Evolutionary conservation across 768 basidiomycete genomes (phyloP), one percentile per base, ranked within the genome.

Genomic region (Boletus tomentosulus): DNA sequence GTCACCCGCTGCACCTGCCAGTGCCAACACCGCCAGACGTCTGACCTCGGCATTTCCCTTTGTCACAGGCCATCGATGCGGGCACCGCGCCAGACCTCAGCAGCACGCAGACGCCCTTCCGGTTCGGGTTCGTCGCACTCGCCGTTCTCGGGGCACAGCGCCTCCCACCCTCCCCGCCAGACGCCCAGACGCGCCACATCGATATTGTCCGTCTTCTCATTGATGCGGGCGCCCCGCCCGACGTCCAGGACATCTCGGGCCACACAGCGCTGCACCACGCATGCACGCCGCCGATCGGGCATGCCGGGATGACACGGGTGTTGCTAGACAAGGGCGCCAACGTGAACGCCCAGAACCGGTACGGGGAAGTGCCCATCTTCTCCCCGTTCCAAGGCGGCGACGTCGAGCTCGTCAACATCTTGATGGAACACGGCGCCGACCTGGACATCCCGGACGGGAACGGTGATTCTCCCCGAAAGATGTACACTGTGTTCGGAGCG

Each of bases 401-500:
- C 16, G 55, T 71, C 2, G 34, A 46, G 1, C 66, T 68, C 10
- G 66, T 82, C 22, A 74, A 82, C 30, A 46, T 78, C 15, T 60
- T 83, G 50, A 71, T 83, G 74, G 78, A 79, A 60, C 72, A 71
- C 39, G 76, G 73, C 10, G 81, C 81, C 9, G 73, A 77, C 52
- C 28, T 81, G 46, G 72, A 76, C 49, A 56, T 73, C 6, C 41
- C 59, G 13, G 74, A 76, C 48, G 73, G 61, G 11, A 76, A 82
- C 48, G 76, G 74, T 0, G 43, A 66, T 9, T 62, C 72, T 0
- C 74, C 75, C 0, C 57, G 61, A 7, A 54, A 57, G 27, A 57
- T 69, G 51, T 76, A 61, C 55, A 16, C 73, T 6, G 16, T 55
- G 6, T 73, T 63, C 31, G 81, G 81, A 1, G 72, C 81, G 0